Evolutionary conservation across 2,329 filamentous ascomycete species (phyloP), one percentile per base, ranked within the genome.

Genomic region (Dactylonectria macrodidyma): DNA sequence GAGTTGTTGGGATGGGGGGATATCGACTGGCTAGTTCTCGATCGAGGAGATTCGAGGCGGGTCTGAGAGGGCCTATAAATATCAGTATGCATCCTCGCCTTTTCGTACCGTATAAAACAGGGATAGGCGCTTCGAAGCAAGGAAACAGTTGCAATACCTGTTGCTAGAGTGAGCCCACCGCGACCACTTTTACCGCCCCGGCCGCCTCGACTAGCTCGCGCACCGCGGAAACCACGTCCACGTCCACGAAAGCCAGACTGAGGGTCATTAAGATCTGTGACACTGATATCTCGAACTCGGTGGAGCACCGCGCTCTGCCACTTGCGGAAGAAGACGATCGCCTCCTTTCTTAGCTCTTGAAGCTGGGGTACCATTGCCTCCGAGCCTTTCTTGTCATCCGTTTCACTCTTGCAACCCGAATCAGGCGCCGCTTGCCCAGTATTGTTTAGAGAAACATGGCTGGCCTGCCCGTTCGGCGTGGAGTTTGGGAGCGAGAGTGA

Each of bases 241-340:
- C 81, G 78, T 62, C 82, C 82, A 57, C 80, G 75, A 55, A 69
- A 63, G 46, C 56, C 71, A 69, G 76, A 16, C 75, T 72, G 73
- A 56, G 68, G 57, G 61, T 61, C 62, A 34, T 70, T 66, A 68
- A 74, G 72, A 65, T 87, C 85, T 59, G 83, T 85, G 68, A 88
- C 84, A 48, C 87, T 86, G 19, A 95, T 86, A 41, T 96, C 92
- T 19, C 90, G 89, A 26, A 97, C 84, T 14, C 95, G 89, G 64
- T 89, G 86, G 47, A 93, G 83, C 10, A 97, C 88, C 12, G 85
- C 84, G 6, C 89, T 86, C 74, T 93, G 89, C 95, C 95, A 98
- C 71, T 94, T 92, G 65, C 92, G 90, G 77, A 95, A 97, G 77
- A 92, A 90, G 7, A 86, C 82, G 5, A 97, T 78, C 2, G 91